These are phyloP conservation scores for Monilinia fructicola DNA, from an alignment of 2,329 filamentous ascomycete species.

Conservation along the genomic window DNA sequence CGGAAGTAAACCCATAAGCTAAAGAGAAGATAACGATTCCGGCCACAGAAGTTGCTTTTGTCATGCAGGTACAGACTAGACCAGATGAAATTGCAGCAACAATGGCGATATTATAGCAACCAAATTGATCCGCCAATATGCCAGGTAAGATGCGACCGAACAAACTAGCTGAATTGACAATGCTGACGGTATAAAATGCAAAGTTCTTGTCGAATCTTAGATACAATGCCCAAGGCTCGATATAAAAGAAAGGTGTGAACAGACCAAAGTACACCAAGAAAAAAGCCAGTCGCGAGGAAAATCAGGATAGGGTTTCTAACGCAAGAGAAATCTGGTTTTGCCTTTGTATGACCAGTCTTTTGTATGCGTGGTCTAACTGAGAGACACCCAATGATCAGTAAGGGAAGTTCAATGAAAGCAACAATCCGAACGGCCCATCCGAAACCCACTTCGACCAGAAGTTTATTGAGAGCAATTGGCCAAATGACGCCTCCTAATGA, in stretches of 20 bases:
- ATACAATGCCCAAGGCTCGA: constrained; percentile 43
- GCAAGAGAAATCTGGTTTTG: constrained; percentile 26
- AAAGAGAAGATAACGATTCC: constrained; percentile 14
- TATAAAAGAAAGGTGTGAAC: constrained; percentile 52
- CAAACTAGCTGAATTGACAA: constrained; percentile 44
- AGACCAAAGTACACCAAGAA: constrained; percentile 43
- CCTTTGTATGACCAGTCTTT: not conserved
- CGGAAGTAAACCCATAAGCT: constrained; percentile 27
- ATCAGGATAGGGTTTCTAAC: constrained; percentile 29
- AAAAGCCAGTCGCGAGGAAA: constrained; percentile 30
- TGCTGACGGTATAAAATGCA: constrained; percentile 51
- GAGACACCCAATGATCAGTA: constrained; percentile 26
- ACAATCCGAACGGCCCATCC: constrained; percentile 33
- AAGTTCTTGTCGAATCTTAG: constrained; percentile 49
- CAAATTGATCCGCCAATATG: constrained; percentile 2
- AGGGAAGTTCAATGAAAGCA: constrained; percentile 33
- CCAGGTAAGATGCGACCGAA: constrained; percentile 11
- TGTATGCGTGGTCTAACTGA: constrained; percentile 16
- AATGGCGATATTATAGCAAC: constrained; percentile 26
- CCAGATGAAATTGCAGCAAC: constrained; percentile 8
- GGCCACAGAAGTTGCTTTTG: constrained; percentile 16
- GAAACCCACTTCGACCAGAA: constrained; percentile 39
- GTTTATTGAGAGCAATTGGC: constrained; percentile 39
- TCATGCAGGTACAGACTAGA: constrained; percentile 11
- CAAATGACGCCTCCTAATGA: constrained; percentile 42